Base-by-base conservation (phyloP, 768 basidiomycete species). In the Tylopilus plumbeoviolaceoides region DNA sequence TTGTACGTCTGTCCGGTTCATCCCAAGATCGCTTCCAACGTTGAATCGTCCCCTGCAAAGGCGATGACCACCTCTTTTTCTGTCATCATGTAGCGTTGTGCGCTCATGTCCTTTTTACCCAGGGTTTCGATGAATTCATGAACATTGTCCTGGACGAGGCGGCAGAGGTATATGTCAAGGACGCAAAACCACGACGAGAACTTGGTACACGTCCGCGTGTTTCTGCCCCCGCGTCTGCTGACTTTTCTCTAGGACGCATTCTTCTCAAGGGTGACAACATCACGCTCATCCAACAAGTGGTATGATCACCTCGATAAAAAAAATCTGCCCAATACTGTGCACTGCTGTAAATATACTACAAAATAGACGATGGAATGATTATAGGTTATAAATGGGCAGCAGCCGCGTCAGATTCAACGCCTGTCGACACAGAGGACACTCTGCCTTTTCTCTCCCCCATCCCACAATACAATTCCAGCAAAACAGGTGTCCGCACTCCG, bases 111-210 rank as follows among this genome's bases (percentile, higher is more conserved):
- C 44, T 30, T 43, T 50, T 55, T 38, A 11, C 36, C 11, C 65
- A 98, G 95, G 95, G 95, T 38, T 99, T 99, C 63, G 95, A 99
- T 67, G 95, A 99, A 70, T 99, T 98, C 73, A 99, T 99, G 95
- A 99, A 99, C 67, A 73, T 99, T 28, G 91, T 98, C 33, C 73
- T 99, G 21, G 95, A 99, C 61, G 91, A 97, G 45, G 92, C 95
- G 41, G 81, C 83, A 47, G 95, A 99, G 70, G 86, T 97, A 11
- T 95, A 83, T 64, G 84, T 94, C 45, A 92, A 93, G 68, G 92
- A 91, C 55, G 85, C 82, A 49, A 90, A 94, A 72, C 89, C 91
- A 42, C 78, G 88, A 62, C 75, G 84, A 71, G 84, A 91, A 56
- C 76, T 98, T 38, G 95, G 94, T 93, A 58, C 51, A 82, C 71